Conservation (phyloP, 495 filamentous ascomycete species). For the Penicillium simplicissimum region DNA sequence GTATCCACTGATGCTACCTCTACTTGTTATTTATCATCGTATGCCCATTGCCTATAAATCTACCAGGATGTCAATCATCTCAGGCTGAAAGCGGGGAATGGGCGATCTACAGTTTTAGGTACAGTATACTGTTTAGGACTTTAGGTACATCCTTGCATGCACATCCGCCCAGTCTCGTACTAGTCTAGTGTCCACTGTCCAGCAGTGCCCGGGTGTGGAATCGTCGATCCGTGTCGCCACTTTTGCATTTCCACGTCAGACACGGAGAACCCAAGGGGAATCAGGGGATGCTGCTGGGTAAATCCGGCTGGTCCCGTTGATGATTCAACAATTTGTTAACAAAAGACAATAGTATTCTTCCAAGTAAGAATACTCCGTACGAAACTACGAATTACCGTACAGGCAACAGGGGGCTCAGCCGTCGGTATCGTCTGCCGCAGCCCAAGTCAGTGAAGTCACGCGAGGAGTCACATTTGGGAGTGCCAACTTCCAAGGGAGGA, state of each 20-base stretch:
- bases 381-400: no score
- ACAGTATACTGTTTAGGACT: background rate
- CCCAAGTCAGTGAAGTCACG: constrained; percentile 20
- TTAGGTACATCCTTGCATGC: background rate
- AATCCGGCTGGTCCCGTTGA: background rate
- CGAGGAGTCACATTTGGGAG: constrained; percentile 22
- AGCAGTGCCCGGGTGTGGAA: background rate
- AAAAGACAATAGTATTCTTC: background rate
- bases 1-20: background rate
- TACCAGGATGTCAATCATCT: background rate
- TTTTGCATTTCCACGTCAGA: constrained; percentile 17
- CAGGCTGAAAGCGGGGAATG: background rate
- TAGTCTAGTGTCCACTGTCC: background rate
- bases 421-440: background rate
- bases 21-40: background rate
- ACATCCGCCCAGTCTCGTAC: no score
- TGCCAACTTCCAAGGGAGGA: no score
- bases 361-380: no score
- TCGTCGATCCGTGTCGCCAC: constrained; percentile 20
- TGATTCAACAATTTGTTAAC: background rate
- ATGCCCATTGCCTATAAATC: background rate
- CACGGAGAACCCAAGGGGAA: background rate
- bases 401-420: background rate
- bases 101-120: background rate
- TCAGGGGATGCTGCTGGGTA: background rate